Evolutionary conservation across 345 rosid species (phyloP), one percentile per base, ranked within the genome.

Genomic region (Firmiana major): DNA sequence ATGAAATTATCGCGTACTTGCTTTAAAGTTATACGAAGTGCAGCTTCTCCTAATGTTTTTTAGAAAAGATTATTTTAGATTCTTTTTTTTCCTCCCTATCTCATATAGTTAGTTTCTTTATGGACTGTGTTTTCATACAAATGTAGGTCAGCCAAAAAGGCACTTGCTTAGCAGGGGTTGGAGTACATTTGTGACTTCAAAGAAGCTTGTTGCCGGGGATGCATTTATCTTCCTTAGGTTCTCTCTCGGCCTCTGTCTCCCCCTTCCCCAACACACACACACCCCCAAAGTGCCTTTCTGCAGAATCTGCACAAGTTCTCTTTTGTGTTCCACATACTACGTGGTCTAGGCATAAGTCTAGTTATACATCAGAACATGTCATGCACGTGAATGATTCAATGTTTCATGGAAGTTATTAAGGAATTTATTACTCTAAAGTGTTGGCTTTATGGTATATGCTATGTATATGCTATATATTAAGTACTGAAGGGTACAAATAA

Each of bases 111-210:
- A 16, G 24, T 51, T 31, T 53, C 28, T 63, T 71, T 34, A 71
- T 53, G 75, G 46, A 53, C 45, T 51, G 3, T 68, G 17, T 19
- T 73, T 5, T 55, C 5, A 49, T 63, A 31, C 71, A 34, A 63
- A 63, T 77, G 74, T 75, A 90, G 91, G 92, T 78, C 80, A 83
- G 67, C 93, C 95, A 16, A 85, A 78, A 83, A 81, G 92, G 51
- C 91, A 89, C 79, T 78, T 88, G 79, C 76, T 89, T 58, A 89
- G 89, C 0, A 85, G 84, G 55, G 95, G 95, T 16, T 91, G 91
- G 91, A 89, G 89, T 75, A 73, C 73, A 16, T 91, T 88, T 67
- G 82, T 86, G 34, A 53, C 82, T 12, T 77, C 88, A 21, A 91
- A 87, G 83, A 88, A 79, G 75, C 87, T 91, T 43, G 80, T 75